phyloP scores from a whole-genome alignment of 805 yeast genomes.

The Cyberlindnera meyerae region DNA sequence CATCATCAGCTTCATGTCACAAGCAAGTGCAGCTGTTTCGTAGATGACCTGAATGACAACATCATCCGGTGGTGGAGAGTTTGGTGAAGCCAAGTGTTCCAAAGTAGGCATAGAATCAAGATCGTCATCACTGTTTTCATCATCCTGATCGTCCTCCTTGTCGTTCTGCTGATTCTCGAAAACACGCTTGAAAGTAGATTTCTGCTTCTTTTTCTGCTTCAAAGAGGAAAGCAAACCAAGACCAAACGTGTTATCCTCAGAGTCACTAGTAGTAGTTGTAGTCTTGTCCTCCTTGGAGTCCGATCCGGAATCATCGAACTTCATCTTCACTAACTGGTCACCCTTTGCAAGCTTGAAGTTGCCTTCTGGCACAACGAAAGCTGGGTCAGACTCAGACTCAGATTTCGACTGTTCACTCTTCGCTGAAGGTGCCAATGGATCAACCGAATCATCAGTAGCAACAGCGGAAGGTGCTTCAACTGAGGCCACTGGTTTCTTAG shows the following conservation, averaged over 20 bases:
- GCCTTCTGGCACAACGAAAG: conserved; percentile 24
- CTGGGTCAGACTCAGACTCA: conserved; percentile 13
- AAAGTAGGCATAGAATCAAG: conserved; percentile 36
- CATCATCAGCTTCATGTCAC: conserved; percentile 60
- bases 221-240: conserved; percentile 21
- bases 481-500: conserved; percentile 1
- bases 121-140: not conserved
- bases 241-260: conserved; percentile 26
- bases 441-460: conserved; percentile 10
- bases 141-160: conserved; percentile 10
- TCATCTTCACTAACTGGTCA: conserved; percentile 2
- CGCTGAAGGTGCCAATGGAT: conserved; percentile 10
- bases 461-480: not conserved
- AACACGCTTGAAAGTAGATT: conserved; percentile 6
- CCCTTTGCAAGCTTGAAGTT: conserved; percentile 12
- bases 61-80: conserved; percentile 52
- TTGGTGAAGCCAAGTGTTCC: conserved; percentile 52
- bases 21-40: conserved; percentile 55
- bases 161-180: conserved; percentile 23
- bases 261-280: conserved; percentile 21
- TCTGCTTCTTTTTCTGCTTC: conserved; percentile 20
- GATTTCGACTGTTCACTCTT: conserved; percentile 11
- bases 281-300: conserved; percentile 18
- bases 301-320: conserved; percentile 11
- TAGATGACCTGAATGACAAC: conserved; percentile 52